These are phyloP conservation scores for Aspergillus nomiae DNA, from an alignment of 2,329 filamentous ascomycete species.

Conservation along the genomic window DNA sequence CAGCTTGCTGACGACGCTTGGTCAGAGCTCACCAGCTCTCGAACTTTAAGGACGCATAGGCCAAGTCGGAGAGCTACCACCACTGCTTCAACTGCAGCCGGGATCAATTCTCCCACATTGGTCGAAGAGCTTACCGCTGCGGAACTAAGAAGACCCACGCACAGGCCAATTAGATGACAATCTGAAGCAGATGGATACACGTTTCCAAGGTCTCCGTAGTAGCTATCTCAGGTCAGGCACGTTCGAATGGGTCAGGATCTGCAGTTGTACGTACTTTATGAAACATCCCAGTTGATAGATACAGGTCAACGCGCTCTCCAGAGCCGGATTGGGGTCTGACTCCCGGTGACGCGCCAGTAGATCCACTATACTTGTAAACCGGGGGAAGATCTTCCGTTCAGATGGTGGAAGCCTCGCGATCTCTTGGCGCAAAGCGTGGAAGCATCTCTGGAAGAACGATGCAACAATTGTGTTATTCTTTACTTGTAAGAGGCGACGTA, in stretches of 20 bases:
- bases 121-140: slow-evolving; percentile 5
- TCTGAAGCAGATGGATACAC: slow-evolving; percentile 42
- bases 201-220: slow-evolving; percentile 45
- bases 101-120: slow-evolving; percentile 8
- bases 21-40: slow-evolving; percentile 25
- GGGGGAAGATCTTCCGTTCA: slow-evolving; percentile 38
- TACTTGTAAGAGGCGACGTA: slow-evolving; percentile 43
- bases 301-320: slow-evolving; percentile 47
- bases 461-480: slow-evolving; percentile 46
- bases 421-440: slow-evolving; percentile 44
- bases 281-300: slow-evolving; percentile 48
- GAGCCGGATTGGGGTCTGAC: slow-evolving; percentile 37
- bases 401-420: slow-evolving; percentile 38
- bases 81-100: slow-evolving; percentile 10
- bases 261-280: slow-evolving; percentile 42
- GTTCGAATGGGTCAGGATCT: neutral
- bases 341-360: slow-evolving; percentile 38
- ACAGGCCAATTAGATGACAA: slow-evolving; percentile 42
- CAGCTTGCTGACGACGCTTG: slow-evolving; percentile 32
- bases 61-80: slow-evolving; percentile 8
- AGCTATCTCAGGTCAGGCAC: slow-evolving; percentile 31
- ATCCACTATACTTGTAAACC: slow-evolving; percentile 43
- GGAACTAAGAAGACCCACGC: slow-evolving; percentile 8
- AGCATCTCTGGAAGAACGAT: slow-evolving; percentile 47
- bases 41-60: slow-evolving; percentile 5